Base-by-base conservation (phyloP, 2,329 filamentous ascomycete genomes). In the Talaromyces sp. region DNA sequence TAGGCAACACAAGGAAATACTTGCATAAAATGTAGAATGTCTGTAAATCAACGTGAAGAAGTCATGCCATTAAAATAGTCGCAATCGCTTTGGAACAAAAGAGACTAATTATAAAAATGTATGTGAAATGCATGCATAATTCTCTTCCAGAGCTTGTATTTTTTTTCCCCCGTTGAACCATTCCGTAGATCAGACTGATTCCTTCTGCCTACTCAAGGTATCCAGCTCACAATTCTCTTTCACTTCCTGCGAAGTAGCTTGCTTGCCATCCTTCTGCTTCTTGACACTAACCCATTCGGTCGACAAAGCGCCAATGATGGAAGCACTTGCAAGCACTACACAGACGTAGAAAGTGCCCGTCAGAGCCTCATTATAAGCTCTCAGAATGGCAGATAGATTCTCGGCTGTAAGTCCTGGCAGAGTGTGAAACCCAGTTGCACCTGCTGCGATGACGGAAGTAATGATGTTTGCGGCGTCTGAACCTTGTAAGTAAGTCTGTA, bases 341-440 rank as follows among this genome's bases (percentile, higher is more conserved):
- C 44, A 60, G 25, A 60, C 55, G 25, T 62, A 57, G 21, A 64
- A 64, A 2, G 59, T 62, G n/a, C 59, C 46, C n/a, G 18, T 50
- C 25, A 64, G 33, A 44, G 63, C 63, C 28, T 52, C 39, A 37
- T 64, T 65, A 8, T 65, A 65, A 12, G 63, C 63, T 16, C n/a
- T 40, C 33, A 65, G 44, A n/a, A 65, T 52, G 1, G 44, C 28
- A 16, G 40, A 21, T 21, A 65, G 25, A n/a, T 54, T 33, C 28
- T 40, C 35, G 16, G 48, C 3, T 12, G 9, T 50, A 42, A 62
- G 44, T 0, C 18, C 56, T 25, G 54, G 35, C 18, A 62, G 18
- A 39, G 44, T 55, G 39, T 48, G 63, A 28, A 64, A 58, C 5
- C 56, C 63, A 3, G 77, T 79, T 2, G 77, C 77, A 5, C 77